phyloP scores from a whole-genome alignment of 2,329 filamentous ascomycete genomes.

The Graphilbum ipis-grandicollis region DNA sequence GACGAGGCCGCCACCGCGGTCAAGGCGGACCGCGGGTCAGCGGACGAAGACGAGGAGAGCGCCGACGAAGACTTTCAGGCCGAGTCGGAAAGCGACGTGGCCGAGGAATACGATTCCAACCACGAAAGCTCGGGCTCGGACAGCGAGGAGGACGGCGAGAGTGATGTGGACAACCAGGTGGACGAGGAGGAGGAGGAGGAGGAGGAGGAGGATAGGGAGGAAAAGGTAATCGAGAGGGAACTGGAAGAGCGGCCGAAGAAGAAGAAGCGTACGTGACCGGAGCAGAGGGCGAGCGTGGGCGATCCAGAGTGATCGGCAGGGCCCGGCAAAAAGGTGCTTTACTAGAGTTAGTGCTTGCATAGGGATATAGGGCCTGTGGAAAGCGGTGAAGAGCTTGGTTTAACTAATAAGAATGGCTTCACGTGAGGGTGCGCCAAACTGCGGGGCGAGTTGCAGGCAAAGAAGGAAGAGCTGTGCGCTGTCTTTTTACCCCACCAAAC shows the following conservation, averaged over 20 bases:
- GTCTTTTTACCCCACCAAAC: slow-evolving; percentile 4
- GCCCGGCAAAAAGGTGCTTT: too few species aligned
- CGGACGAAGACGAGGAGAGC: slow-evolving; percentile 90
- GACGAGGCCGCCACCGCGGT: slow-evolving; percentile 59
- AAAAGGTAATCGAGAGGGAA: slow-evolving; percentile 8
- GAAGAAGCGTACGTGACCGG: slow-evolving; percentile 23
- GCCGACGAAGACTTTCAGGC: slow-evolving; percentile 92
- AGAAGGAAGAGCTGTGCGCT: background rate
- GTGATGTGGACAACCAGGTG: slow-evolving; percentile 35
- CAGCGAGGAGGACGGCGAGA: slow-evolving; percentile 48
- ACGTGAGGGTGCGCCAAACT: too few species aligned
- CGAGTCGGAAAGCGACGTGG: slow-evolving; percentile 85
- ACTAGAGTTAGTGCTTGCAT: too few species aligned
- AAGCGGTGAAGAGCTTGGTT: too few species aligned
- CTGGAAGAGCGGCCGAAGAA: slow-evolving; percentile 22
- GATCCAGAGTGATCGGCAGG: too few species aligned
- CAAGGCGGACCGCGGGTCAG: slow-evolving; percentile 66
- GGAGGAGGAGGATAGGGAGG: slow-evolving; percentile 21
- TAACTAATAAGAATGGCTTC: too few species aligned
- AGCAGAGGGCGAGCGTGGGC: background rate
- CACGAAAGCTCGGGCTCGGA: slow-evolving; percentile 71
- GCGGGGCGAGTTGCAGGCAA: background rate
- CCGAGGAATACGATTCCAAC: slow-evolving; percentile 84
- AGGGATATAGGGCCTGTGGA: too few species aligned
- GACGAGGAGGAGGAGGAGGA: slow-evolving; percentile 30